Percentiles rank a stretch among this genome's conserved stretches.
Evolutionary conservation across 768 basidiomycete species (phyloP).

Genomic region (Suillus fuscotomentosus): DNA sequence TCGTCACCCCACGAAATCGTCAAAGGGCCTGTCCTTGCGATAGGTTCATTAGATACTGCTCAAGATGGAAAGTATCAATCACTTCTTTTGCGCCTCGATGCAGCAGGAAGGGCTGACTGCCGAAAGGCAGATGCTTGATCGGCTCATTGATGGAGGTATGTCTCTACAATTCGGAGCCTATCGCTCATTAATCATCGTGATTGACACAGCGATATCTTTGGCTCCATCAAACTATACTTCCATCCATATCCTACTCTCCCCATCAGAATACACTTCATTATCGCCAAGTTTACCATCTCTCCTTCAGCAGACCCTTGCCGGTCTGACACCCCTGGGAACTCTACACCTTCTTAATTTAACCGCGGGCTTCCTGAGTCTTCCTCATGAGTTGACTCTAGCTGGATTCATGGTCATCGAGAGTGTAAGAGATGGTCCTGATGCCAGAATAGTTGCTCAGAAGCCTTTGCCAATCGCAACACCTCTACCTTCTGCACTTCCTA

Average conservation of each 20-base stretch:
- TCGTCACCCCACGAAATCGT: not conserved
- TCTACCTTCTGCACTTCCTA: conserved; percentile 36
- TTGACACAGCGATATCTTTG: conserved; percentile 54
- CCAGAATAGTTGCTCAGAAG: conserved; percentile 68
- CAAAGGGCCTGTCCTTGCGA: conserved; percentile 59
- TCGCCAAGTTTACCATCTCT: conserved; percentile 51
- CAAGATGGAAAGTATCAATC: conserved; percentile 78
- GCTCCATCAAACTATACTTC: conserved; percentile 55
- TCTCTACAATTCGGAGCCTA: conserved; percentile 10
- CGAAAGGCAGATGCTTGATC: conserved; percentile 80
- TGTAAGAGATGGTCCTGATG: conserved; percentile 32
- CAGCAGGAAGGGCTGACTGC: conserved; percentile 43
- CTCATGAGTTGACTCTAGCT: conserved; percentile 58
- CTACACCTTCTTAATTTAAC: conserved; percentile 62
- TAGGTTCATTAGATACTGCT: conserved; percentile 78
- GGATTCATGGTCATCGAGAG: conserved; percentile 63
- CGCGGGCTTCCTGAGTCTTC: conserved; percentile 40
- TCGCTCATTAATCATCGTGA: not conserved
- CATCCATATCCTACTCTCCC: conserved; percentile 65
- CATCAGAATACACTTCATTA: conserved; percentile 60
- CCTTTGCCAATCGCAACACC: conserved; percentile 42
- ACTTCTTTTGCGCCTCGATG: conserved; percentile 59
- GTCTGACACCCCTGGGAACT: conserved; percentile 66
- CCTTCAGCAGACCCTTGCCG: conserved; percentile 56
- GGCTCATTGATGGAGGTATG: conserved; percentile 78